phyloP scores from a whole-genome alignment of 2,329 filamentous ascomycete species.

The Plectosphaerella plurivora region DNA sequence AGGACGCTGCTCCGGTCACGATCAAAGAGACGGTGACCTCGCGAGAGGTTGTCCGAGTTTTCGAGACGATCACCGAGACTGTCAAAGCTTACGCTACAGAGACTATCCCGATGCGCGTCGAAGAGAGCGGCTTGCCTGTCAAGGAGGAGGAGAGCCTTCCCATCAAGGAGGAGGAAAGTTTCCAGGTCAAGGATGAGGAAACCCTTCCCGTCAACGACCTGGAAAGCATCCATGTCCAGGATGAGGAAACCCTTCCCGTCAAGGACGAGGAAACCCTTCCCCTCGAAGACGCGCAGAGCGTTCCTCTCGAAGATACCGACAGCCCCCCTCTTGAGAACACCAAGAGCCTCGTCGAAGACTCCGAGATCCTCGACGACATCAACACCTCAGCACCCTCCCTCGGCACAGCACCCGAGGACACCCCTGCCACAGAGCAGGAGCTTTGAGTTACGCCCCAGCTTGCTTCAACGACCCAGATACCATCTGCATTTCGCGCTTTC shows the following conservation, averaged over 20 bases:
- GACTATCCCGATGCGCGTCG: constrained; percentile 9
- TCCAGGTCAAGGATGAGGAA: neutral
- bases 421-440: neutral
- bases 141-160: neutral
- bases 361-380: too few relatives aligned
- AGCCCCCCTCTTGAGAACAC: too few relatives aligned
- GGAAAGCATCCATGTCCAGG: neutral
- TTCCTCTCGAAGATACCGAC: too few relatives aligned
- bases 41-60: constrained; percentile 23
- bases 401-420: too few relatives aligned
- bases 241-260: neutral
- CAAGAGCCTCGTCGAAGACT: too few relatives aligned
- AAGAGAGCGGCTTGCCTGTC: neutral
- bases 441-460: neutral
- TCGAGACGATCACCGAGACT: constrained; percentile 25
- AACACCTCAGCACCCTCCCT: too few relatives aligned
- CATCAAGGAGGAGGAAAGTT: neutral
- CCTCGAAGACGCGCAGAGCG: too few relatives aligned
- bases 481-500: neutral
- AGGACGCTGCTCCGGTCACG: neutral
- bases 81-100: constrained; percentile 17
- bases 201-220: neutral
- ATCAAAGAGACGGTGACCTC: constrained; percentile 19
- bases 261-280: neutral
- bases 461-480: neutral